A percentile compares a stretch with the other conserved stretches of the same genome.
Conservation (phyloP, 1,284 basidiomycete genomes). For the Somion occarium region DNA sequence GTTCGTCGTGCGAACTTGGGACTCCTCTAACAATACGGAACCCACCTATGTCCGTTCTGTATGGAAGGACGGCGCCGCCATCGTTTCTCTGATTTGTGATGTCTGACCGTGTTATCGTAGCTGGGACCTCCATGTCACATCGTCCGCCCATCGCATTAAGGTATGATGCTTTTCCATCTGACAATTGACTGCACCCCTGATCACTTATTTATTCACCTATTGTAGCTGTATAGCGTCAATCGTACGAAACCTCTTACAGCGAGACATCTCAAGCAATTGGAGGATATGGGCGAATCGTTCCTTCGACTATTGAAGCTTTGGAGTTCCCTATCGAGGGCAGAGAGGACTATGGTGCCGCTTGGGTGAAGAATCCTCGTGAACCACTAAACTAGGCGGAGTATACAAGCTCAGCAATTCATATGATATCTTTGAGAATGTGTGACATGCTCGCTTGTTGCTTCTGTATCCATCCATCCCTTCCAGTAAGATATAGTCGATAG, state of each 20-base stretch:
- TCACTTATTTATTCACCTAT: background rate
- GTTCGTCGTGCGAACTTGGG: slow-evolving; percentile 55
- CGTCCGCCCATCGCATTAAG: slow-evolving; percentile 50
- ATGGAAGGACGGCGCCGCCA: slow-evolving; percentile 41
- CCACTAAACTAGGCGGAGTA: slow-evolving; percentile 14
- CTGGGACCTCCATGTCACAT: slow-evolving; percentile 55
- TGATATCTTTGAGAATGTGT: too few relatives aligned
- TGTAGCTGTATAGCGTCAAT: slow-evolving; percentile 45
- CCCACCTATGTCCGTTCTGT: slow-evolving; percentile 52
- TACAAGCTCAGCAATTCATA: too few relatives aligned
- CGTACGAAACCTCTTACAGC: slow-evolving; percentile 37
- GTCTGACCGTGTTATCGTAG: slow-evolving; percentile 21
- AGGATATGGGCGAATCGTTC: slow-evolving; percentile 34
- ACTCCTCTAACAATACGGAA: slow-evolving; percentile 54
- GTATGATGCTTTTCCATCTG: background rate
- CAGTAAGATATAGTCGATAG: too few relatives aligned
- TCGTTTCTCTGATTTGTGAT: background rate
- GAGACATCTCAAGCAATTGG: slow-evolving; percentile 35
- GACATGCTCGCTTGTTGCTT: too few relatives aligned
- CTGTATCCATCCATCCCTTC: too few relatives aligned
- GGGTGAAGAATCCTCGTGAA: slow-evolving; percentile 33
- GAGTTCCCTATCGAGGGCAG: slow-evolving; percentile 35
- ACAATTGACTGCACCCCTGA: background rate
- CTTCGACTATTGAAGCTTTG: slow-evolving; percentile 35
- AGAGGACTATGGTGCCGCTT: slow-evolving; percentile 33